Evolutionary conservation across 1,284 basidiomycete genomes (phyloP).

Genomic region (Pseudozyma sp.): DNA sequence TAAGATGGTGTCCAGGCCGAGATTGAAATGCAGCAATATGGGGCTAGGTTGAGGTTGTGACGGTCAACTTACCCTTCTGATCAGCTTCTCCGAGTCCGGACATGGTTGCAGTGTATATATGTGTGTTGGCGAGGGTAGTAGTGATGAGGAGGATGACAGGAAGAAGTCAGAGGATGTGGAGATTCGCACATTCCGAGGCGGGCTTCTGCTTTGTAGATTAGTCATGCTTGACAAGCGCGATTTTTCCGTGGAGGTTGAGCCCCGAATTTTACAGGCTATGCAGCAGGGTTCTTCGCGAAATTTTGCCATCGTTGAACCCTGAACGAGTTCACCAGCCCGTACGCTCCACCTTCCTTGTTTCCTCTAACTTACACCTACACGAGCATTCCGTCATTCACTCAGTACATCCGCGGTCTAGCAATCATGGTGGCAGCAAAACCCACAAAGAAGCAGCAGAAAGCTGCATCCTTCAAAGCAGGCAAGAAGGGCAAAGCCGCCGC

Average conservation of each 20-base stretch:
- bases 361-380: too few species aligned
- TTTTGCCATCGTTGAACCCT: conserved; percentile 33
- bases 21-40: not conserved
- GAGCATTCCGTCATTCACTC: too few species aligned
- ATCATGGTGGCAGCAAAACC: conserved; percentile 37
- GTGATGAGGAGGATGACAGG: not conserved
- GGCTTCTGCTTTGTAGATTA: conserved; percentile 23
- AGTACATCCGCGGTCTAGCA: not conserved
- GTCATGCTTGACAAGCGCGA: conserved; percentile 28
- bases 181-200: not conserved
- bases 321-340: not conserved
- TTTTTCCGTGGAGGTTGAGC: conserved; percentile 23
- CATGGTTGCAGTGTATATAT: conserved; percentile 16
- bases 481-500: conserved; percentile 44
- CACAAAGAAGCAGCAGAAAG: conserved; percentile 63
- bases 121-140: not conserved
- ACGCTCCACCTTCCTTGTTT: too few species aligned
- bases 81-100: conserved; percentile 59
- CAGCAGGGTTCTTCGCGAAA: not conserved
- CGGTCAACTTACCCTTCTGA: conserved; percentile 48
- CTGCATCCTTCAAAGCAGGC: conserved; percentile 51
- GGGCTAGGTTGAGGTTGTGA: not conserved
- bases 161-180: conserved; percentile 17
- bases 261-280: conserved; percentile 17
- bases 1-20: not conserved